Evolutionary conservation across 441 rosid genomes (phyloP).

Genomic region (Populus trichocarpa): DNA sequence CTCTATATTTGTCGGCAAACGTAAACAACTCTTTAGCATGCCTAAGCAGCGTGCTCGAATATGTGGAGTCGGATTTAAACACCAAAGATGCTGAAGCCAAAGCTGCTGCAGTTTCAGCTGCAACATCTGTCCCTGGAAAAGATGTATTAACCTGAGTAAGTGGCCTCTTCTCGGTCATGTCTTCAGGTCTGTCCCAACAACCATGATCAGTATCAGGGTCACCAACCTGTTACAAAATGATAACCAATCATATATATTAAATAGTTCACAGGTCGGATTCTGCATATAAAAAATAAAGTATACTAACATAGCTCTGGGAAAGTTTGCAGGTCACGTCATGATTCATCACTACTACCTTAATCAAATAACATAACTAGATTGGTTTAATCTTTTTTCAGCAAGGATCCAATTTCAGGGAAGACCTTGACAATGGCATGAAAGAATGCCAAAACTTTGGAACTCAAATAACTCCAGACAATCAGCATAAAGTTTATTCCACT

Average conservation of each 20-base stretch:
- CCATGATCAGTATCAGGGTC: conserved; percentile 71
- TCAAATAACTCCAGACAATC: background rate
- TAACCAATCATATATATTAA: background rate
- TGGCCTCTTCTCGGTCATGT: conserved; percentile 74
- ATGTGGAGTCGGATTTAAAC: conserved; percentile 52
- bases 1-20: conserved; percentile 66
- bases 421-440: background rate
- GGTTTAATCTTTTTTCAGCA: background rate
- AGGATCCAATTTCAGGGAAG: background rate
- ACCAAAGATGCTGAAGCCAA: conserved; percentile 92
- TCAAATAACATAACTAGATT: background rate
- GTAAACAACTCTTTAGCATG: conserved; percentile 76
- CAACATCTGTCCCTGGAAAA: conserved; percentile 84
- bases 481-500: background rate
- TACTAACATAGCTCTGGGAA: background rate
- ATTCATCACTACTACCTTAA: background rate
- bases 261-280: background rate
- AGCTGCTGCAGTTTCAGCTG: conserved; percentile 97
- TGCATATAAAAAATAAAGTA: background rate
- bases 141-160: conserved; percentile 56
- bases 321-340: background rate
- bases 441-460: background rate
- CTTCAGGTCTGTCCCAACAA: conserved; percentile 96
- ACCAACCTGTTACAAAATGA: conserved; percentile 61
- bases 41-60: conserved; percentile 67